A percentile compares a stretch with the other conserved stretches of the same genome.
Evolutionary conservation across 495 filamentous ascomycete genomes (phyloP).

Genomic region (Aspergillus sclerotiicarbonarius): DNA sequence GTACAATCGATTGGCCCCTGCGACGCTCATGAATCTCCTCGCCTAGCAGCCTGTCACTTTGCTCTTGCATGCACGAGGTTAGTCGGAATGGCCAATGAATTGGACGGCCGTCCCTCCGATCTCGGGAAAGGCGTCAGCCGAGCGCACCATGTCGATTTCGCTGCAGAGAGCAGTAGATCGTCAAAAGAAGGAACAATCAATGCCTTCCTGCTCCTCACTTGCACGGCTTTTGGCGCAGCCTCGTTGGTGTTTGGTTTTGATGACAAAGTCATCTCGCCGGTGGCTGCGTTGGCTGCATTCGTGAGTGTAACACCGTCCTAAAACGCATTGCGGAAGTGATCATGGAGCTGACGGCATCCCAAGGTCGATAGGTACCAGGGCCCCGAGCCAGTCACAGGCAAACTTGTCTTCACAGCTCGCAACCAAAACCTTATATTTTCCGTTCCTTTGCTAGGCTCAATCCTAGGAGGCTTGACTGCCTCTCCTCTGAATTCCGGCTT

Average conservation of each 20-base stretch:
- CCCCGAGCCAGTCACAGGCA: constrained; percentile 24
- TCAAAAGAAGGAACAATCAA: constrained; percentile 25
- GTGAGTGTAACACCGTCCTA: constrained; percentile 31
- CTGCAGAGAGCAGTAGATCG: background rate
- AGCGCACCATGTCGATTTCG: constrained; percentile 25
- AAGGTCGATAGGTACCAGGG: constrained; percentile 39
- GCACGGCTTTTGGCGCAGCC: constrained; percentile 34
- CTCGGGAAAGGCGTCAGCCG: constrained; percentile 4
- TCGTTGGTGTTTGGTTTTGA: constrained; percentile 42
- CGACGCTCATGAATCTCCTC: background rate
- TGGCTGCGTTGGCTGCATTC: constrained; percentile 34
- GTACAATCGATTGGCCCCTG: background rate
- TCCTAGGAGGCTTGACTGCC: constrained; percentile 32
- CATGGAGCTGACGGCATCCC: background rate
- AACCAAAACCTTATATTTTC: constrained; percentile 40
- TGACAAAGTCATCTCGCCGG: constrained; percentile 42
- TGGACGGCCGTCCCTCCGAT: background rate
- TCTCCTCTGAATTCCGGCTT: constrained; percentile 34
- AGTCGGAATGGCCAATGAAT: background rate
- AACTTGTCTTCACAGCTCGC: constrained; percentile 31
- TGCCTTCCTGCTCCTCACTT: constrained; percentile 28
- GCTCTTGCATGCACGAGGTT: background rate
- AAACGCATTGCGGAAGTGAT: background rate
- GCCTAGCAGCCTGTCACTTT: background rate
- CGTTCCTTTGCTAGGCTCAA: constrained; percentile 33